Percentiles rank a stretch among this genome's conserved stretches.
These are phyloP conservation scores for Cornus suecica DNA, from an alignment of 148 eudicot species.

Conservation along the genomic window DNA sequence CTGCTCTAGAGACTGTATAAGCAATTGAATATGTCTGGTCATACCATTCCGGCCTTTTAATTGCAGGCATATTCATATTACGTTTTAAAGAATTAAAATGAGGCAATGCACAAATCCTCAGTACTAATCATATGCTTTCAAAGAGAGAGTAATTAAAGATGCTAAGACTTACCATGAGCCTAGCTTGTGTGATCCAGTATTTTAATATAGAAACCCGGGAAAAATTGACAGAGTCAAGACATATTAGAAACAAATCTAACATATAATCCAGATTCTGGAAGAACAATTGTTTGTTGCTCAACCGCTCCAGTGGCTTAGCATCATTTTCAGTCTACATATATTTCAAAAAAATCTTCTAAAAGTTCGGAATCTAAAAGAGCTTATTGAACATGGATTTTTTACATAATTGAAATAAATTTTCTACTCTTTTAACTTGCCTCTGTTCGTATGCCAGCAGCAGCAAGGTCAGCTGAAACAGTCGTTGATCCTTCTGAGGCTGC, in stretches of 20 bases:
- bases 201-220: conserved; percentile 25
- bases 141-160: no score
- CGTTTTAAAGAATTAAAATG: neutral
- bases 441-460: conserved; percentile 31
- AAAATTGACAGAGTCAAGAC: conserved; percentile 23
- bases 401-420: neutral
- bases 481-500: conserved; percentile 39
- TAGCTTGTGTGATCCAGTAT: conserved; percentile 17
- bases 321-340: conserved; percentile 13
- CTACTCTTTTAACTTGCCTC: conserved; percentile 3
- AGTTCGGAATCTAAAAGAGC: neutral
- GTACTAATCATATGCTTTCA: no score
- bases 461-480: conserved; percentile 38
- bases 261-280: conserved; percentile 19
- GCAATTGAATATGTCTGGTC: no score
- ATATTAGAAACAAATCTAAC: conserved; percentile 12
- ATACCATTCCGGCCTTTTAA: no score
- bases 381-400: neutral
- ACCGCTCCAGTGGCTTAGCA: conserved; percentile 1
- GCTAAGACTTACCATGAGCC: conserved; percentile 15
- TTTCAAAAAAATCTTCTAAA: neutral
- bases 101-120: no score
- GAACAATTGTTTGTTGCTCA: conserved; percentile 21
- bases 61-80: neutral
- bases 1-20: no score